Conservation (phyloP, 148 eudicot species). For the Silene latifolia region DNA sequence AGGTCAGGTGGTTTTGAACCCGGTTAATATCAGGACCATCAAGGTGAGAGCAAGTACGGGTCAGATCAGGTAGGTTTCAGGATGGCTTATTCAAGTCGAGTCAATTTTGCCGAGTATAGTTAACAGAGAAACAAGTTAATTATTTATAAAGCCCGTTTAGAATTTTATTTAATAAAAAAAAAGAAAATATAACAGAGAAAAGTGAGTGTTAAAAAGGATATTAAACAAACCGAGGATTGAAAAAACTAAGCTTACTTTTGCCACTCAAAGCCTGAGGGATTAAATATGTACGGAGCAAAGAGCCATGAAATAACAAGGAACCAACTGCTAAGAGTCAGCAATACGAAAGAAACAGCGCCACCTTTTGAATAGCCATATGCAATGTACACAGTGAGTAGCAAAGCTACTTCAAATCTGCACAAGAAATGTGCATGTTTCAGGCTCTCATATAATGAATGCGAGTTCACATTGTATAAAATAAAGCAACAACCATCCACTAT, state of each 20-base stretch:
- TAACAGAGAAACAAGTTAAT: no score
- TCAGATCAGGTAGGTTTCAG: no score
- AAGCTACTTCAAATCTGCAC: constrained; percentile 84
- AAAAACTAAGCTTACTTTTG: constrained; percentile 59
- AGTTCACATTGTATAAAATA: background rate
- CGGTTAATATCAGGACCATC: no score
- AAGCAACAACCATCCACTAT: background rate
- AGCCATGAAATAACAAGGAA: constrained; percentile 94
- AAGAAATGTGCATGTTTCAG: background rate
- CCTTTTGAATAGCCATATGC: constrained; percentile 77
- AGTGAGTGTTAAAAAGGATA: background rate
- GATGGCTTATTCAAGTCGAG: no score
- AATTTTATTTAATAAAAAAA: background rate
- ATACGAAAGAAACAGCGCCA: constrained; percentile 68
- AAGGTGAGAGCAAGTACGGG: no score
- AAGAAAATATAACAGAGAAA: background rate
- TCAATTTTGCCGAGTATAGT: no score
- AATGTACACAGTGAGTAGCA: constrained; percentile 75
- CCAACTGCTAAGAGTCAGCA: constrained; percentile 95
- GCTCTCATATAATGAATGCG: background rate
- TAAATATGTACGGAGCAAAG: constrained; percentile 91
- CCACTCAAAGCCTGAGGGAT: constrained; percentile 98
- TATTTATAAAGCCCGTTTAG: background rate
- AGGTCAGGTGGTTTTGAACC: no score
- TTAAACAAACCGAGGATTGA: background rate